Conservation (phyloP, 1,284 basidiomycete species). For the Rhizoctonia solani region DNA sequence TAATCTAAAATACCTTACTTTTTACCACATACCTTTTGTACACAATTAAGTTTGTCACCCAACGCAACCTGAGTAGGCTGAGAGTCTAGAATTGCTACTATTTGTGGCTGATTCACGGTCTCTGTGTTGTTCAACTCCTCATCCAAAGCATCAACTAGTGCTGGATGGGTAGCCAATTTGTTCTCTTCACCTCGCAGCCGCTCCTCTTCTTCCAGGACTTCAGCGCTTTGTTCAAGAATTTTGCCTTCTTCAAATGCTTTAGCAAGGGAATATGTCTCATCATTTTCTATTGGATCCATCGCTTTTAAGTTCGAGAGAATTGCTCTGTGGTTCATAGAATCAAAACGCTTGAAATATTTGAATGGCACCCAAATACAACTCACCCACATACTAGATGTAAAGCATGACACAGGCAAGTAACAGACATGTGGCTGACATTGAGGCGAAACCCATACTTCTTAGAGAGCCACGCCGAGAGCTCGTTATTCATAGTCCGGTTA, state of each 20-base stretch:
- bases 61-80: not conserved
- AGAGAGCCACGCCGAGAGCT: not conserved
- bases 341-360: not conserved
- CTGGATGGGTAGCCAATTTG: not conserved
- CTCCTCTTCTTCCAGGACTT: constrained; percentile 3
- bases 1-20: not conserved
- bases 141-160: not conserved
- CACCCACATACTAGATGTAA: constrained; percentile 5
- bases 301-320: not conserved
- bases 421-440: not conserved
- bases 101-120: not conserved
- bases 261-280: not conserved
- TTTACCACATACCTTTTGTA: not conserved
- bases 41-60: not conserved
- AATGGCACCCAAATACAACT: not conserved
- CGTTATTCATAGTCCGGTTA: constrained; percentile 8
- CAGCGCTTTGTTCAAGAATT: not conserved
- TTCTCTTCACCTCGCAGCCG: not conserved
- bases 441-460: not conserved
- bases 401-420: constrained; percentile 4
- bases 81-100: not conserved
- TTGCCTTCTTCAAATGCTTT: constrained; percentile 5
- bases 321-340: not conserved
- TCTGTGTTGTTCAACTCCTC: not conserved
- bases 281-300: not conserved